Evolutionary conservation across 768 basidiomycete species (phyloP).

Genomic region (Neoboletus brunneissimus): DNA sequence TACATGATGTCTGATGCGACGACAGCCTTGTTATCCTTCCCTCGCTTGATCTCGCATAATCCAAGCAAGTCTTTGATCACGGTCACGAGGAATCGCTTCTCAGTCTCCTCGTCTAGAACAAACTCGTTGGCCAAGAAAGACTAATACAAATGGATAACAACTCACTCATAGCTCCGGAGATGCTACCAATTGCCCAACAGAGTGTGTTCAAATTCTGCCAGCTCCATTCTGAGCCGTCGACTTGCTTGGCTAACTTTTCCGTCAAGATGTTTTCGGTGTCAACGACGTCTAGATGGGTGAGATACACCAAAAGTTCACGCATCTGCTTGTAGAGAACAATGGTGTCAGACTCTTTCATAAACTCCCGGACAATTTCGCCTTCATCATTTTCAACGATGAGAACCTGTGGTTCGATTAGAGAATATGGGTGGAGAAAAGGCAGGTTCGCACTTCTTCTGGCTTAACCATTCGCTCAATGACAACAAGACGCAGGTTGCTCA

Average conservation of each 20-base stretch:
- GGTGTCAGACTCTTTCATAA: constrained; percentile 98
- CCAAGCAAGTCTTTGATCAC: constrained; percentile 99
- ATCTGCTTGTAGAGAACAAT: constrained; percentile 99
- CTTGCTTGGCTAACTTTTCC: constrained; percentile 96
- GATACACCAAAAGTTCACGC: constrained; percentile 95
- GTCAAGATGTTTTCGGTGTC: constrained; percentile 98
- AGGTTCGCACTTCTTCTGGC: constrained; percentile 82
- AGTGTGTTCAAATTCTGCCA: constrained; percentile 99
- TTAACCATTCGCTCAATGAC: constrained; percentile 99
- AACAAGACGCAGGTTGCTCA: constrained; percentile 90
- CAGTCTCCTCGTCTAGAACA: constrained; percentile 87
- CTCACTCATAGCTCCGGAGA: constrained; percentile 98
- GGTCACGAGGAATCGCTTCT: constrained; percentile 97
- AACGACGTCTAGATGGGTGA: constrained; percentile 93
- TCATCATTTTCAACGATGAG: constrained; percentile 99
- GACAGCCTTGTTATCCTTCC: constrained; percentile 99
- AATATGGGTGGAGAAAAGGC: background rate
- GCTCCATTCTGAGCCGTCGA: constrained; percentile 97
- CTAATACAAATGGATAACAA: constrained; percentile 14
- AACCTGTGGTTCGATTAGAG: constrained; percentile 51
- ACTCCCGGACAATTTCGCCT: constrained; percentile 98
- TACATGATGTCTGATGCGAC: constrained; percentile 98
- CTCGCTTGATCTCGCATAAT: constrained; percentile 95
- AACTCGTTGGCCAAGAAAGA: background rate
- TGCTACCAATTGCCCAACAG: constrained; percentile 99